Base-by-base conservation (phyloP, 768 basidiomycete genomes). In the Galerina marginata region DNA sequence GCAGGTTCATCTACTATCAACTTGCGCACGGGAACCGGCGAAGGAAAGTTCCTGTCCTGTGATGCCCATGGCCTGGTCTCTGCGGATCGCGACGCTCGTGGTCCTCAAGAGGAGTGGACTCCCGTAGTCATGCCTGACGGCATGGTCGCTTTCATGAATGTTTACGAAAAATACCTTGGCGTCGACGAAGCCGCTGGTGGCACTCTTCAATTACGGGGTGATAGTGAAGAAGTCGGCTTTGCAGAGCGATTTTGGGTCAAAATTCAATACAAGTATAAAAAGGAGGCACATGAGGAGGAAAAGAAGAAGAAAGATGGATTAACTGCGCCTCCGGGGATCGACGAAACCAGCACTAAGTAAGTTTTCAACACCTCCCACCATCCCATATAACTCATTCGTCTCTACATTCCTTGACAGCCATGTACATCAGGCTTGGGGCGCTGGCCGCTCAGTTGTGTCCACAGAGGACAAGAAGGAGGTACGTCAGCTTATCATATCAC, bases 101-200 rank as follows among this genome's bases (percentile, higher is more conserved):
- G 95, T 1, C 91, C 92, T 4, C 93, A 96, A 73, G 95, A 97
- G 73, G 95, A 96, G 74, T 97, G 94, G 92, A 91, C 90, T 3
- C 90, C 94, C 14, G 84, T 93, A 25, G 78, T 95, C 57, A 74
- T 92, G 23, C 86, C 91, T 9, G 92, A 91, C 62, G 92, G 92
- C 43, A 92, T 94, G 89, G 86, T 91, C 49, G 90, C 92, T 6
- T 90, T 95, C 71, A 88, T 88, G 86, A 94, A 89, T 73, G 81
- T 92, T 9, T 95, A 96, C 68, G 93, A 95, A 70, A 96, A 90
- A 69, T 95, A 92, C 73, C 83, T 97, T 45, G 74, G 86, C 53
- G 78, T 96, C 44, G 95, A 96, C 66, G 92, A 95, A 68, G 87
- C 91, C 29, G 93, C 94, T 7, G 93, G 95, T 20, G 93, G 93